These are phyloP conservation scores for Poa pratensis DNA, from an alignment of 176 grass and related monocot genomes.

Conservation along the genomic window DNA sequence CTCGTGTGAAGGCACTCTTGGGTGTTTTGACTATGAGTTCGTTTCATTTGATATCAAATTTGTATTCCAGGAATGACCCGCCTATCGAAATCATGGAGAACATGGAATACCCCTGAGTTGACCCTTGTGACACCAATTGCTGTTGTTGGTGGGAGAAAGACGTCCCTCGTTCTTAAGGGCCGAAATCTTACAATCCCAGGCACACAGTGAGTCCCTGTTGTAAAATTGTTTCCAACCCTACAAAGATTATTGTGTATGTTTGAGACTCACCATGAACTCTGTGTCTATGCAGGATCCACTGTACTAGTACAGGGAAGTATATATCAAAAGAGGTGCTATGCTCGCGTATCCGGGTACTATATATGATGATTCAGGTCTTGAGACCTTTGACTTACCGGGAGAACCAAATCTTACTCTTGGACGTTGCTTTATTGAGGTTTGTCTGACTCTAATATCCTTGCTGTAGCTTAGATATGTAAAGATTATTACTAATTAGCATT, in stretches of 20 bases:
- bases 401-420: slow-evolving; percentile 65
- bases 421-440: slow-evolving; percentile 95
- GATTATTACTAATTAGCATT: slow-evolving; percentile 28
- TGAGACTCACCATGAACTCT: slow-evolving; percentile 12
- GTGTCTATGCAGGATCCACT: slow-evolving; percentile 77
- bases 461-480: background rate
- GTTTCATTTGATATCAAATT: slow-evolving; percentile 32
- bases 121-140: slow-evolving; percentile 88
- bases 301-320: slow-evolving; percentile 87
- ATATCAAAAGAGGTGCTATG: slow-evolving; percentile 88
- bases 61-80: slow-evolving; percentile 68
- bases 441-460: background rate
- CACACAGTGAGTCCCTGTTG: slow-evolving; percentile 72
- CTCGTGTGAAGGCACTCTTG: background rate
- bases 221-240: slow-evolving; percentile 3
- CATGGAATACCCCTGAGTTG: slow-evolving; percentile 95
- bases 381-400: slow-evolving; percentile 88
- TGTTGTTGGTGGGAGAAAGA: slow-evolving; percentile 78
- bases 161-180: slow-evolving; percentile 80
- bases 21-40: slow-evolving; percentile 5
- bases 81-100: slow-evolving; percentile 92
- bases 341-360: slow-evolving; percentile 94
- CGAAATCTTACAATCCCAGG: slow-evolving; percentile 92
- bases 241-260: background rate
- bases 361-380: slow-evolving; percentile 95